These are phyloP conservation scores for Arthrobotrys entomopaga DNA, from an alignment of 2,329 filamentous ascomycete genomes.

Conservation along the genomic window DNA sequence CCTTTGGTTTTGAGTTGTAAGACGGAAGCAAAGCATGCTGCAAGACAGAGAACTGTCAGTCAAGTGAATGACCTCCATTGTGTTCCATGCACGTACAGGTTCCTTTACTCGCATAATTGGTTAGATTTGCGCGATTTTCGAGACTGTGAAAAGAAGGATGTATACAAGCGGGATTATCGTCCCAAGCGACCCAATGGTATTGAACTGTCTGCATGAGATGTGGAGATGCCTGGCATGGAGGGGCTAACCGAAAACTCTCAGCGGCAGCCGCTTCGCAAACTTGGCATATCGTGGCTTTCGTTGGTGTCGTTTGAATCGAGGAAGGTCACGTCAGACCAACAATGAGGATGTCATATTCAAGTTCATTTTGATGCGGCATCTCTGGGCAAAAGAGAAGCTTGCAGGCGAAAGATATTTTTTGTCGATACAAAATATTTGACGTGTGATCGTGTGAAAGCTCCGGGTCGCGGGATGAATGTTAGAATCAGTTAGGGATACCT, in stretches of 20 bases:
- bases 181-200: slow-evolving; percentile 54
- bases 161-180: slow-evolving; percentile 54
- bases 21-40: neutral
- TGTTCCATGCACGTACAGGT: slow-evolving; percentile 30
- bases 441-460: slow-evolving; percentile 53
- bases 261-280: slow-evolving; percentile 44
- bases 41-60: slow-evolving; percentile 6
- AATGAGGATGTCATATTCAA: neutral
- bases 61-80: neutral
- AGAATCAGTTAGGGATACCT: too few relatives aligned
- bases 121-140: slow-evolving; percentile 56
- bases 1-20: neutral
- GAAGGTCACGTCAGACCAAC: slow-evolving; percentile 29
- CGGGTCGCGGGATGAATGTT: slow-evolving; percentile 25
- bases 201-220: slow-evolving; percentile 48
- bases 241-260: slow-evolving; percentile 50
- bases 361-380: slow-evolving; percentile 12
- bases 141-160: slow-evolving; percentile 36
- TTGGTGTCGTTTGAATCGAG: slow-evolving; percentile 7
- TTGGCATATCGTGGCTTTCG: slow-evolving; percentile 25
- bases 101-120: slow-evolving; percentile 38
- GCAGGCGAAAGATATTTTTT: slow-evolving; percentile 16
- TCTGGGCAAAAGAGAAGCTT: slow-evolving; percentile 20
- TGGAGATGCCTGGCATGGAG: slow-evolving; percentile 55
- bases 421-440: neutral